phyloP scores from a whole-genome alignment of 2,329 filamentous ascomycete genomes.

The Coniochaeta pulveracea region DNA sequence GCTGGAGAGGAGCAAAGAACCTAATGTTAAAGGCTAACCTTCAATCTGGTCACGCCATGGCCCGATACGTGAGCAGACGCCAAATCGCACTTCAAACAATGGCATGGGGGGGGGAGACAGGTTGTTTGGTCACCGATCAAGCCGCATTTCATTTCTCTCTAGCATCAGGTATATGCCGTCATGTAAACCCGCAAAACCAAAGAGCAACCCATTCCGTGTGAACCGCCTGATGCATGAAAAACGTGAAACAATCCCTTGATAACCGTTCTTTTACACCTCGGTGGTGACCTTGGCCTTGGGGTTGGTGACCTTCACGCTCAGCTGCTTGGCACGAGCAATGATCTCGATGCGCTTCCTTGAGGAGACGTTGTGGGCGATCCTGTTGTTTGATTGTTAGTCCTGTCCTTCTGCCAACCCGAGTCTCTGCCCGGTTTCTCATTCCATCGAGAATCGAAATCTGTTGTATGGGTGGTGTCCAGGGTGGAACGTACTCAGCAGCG shows the following conservation, averaged over 20 bases:
- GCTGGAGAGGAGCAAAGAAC: too few species aligned
- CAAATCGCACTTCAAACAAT: too few species aligned
- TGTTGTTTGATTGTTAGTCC: conserved; percentile 24
- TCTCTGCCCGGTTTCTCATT: not conserved
- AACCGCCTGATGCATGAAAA: conserved; percentile 8
- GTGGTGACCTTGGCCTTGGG: conserved; percentile 97
- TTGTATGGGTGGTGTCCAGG: not conserved
- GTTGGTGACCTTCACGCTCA: conserved; percentile 99
- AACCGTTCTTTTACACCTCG: conserved; percentile 53
- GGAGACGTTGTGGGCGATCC: conserved; percentile 96
- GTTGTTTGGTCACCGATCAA: conserved; percentile 5
- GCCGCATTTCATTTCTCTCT: conserved; percentile 8
- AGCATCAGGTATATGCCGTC: conserved; percentile 5
- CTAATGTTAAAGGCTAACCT: too few species aligned
- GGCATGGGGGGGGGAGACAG: too few species aligned
- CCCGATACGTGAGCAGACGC: too few species aligned
- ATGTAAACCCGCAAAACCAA: conserved; percentile 11
- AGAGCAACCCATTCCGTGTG: conserved; percentile 13
- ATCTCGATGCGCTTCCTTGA: conserved; percentile 99
- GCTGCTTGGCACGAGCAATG: conserved; percentile 90
- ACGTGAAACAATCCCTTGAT: conserved; percentile 5
- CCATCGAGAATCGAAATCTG: not conserved
- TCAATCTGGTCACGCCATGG: too few species aligned
- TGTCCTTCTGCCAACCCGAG: not conserved
- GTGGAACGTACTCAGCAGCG: conserved; percentile 79